phyloP scores from a whole-genome alignment of 176 grass and related monocot species.

The Triticum timopheevii region DNA sequence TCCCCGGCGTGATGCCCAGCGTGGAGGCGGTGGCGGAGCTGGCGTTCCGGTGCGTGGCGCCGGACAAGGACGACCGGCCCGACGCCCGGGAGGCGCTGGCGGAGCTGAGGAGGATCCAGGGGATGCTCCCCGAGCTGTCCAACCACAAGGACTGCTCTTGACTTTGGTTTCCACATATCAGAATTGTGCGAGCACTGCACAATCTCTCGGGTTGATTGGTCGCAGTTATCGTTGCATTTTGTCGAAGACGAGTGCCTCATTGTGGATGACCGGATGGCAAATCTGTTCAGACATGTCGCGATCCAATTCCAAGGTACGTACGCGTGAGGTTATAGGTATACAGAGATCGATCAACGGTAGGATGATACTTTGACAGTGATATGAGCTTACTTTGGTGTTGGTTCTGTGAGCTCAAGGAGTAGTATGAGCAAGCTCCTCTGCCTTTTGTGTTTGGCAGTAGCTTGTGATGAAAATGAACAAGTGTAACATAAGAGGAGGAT shows the following conservation, averaged over 20 bases:
- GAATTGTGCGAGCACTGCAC: no score
- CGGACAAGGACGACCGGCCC: constrained; percentile 92
- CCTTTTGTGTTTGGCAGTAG: not conserved
- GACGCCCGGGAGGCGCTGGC: constrained; percentile 65
- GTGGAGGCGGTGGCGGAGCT: constrained; percentile 79
- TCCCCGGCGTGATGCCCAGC: constrained; percentile 42
- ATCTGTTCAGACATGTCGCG: not conserved
- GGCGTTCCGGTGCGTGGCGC: constrained; percentile 85
- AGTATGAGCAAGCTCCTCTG: not conserved
- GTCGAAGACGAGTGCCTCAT: constrained; percentile 9
- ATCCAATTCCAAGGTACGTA: not conserved
- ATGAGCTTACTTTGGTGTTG: not conserved
- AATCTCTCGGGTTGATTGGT: not conserved
- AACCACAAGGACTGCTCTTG: constrained; percentile 27
- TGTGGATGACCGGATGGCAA: not conserved
- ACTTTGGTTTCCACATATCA: not conserved
- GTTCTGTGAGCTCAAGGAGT: not conserved
- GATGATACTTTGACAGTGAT: not conserved
- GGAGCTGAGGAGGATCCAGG: constrained; percentile 73
- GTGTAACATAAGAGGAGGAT: no score
- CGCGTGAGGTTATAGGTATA: not conserved
- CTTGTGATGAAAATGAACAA: not conserved
- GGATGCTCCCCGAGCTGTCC: constrained; percentile 42
- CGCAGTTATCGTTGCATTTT: not conserved
- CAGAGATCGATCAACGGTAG: not conserved